Evolutionary conservation across 495 filamentous ascomycete species (phyloP).

Genomic region (Penicillium crystallinum): DNA sequence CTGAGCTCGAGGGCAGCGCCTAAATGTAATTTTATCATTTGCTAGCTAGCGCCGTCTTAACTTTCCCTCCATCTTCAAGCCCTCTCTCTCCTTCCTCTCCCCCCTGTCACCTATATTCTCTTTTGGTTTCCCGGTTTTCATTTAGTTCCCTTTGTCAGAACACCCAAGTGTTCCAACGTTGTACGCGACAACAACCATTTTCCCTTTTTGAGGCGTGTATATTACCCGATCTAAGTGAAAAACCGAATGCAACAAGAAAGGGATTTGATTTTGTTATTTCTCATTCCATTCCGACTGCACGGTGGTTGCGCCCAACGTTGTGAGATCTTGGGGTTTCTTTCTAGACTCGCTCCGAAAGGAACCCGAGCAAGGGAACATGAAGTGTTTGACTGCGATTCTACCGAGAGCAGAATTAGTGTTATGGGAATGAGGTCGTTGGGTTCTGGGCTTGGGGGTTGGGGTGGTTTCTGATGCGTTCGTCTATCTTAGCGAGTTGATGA

Average conservation of each 20-base stretch:
- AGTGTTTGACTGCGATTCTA: background rate
- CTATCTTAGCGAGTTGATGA: slow-evolving; percentile 26
- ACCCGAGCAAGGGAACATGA: slow-evolving; percentile 2
- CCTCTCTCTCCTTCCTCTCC: slow-evolving; percentile 22
- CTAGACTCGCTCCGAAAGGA: slow-evolving; percentile 10
- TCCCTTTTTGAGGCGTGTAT: slow-evolving; percentile 40
- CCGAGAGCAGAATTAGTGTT: background rate
- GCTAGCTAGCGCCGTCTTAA: slow-evolving; percentile 26
- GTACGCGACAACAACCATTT: slow-evolving; percentile 30
- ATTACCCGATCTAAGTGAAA: slow-evolving; percentile 42
- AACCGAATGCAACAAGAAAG: slow-evolving; percentile 22
- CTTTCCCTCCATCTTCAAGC: slow-evolving; percentile 23
- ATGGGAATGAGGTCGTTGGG: background rate
- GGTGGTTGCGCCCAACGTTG: background rate
- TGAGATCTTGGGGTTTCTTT: background rate
- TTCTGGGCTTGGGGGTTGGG: background rate
- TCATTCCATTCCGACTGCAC: background rate
- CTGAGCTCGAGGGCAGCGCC: slow-evolving; percentile 73
- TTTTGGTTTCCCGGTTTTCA: slow-evolving; percentile 12
- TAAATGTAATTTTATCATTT: slow-evolving; percentile 51
- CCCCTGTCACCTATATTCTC: slow-evolving; percentile 5
- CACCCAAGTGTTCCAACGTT: slow-evolving; percentile 26
- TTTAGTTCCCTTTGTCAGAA: slow-evolving; percentile 32
- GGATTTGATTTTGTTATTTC: slow-evolving; percentile 21
- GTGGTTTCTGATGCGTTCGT: slow-evolving; percentile 8